Base-by-base conservation (phyloP, 2,329 filamentous ascomycete genomes). In the Myotisia sp. region DNA sequence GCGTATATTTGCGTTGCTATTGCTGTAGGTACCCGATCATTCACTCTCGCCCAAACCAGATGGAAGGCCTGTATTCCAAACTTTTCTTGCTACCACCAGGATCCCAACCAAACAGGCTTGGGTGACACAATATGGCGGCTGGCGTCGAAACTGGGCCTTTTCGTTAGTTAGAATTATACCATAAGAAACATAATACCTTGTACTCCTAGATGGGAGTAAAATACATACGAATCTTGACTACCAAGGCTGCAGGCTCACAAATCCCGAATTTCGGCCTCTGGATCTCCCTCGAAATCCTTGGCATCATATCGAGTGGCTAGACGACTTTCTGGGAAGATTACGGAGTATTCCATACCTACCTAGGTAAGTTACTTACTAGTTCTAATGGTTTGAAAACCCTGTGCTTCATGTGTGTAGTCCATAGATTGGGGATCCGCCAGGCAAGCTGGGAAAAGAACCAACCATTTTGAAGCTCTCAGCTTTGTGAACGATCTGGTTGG, bases 21-120 rank as follows among this genome's bases (percentile, higher is more conserved):
- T 34, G 34, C 34, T 39, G 37, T 39, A 39, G 34, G 37, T 37
- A 37, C 34, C 37, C 37, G 34, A 16, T 29, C 14, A 17, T 21
- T 39, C 17, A 32, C 12, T 32, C 16, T 10, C 32, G 9, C 14
- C 12, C 26, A 34, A 29, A 14, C 21, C 24, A 23, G 17, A 33
- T 22, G 12, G 24, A 17, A 34, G 31, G n/a, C 17, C n/a, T 22
- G 22, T 9, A 20, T 14, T 26, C 22, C 26, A 21, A 17, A 32
- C 7, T 24, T 14, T 8, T 19, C 24, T 27, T 30, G 19, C 12
- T 22, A 27, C 7, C 23, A 16, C 28, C 26, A 18, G n/a, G 24
- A 19, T 9, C 4, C 4, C 17, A 13, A 19, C 23, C 29, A 27
- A 26, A n/a, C 6, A 18, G 24, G 26, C 19, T 22, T 8, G 13